These are phyloP conservation scores for Populus tremula DNA, from an alignment of 345 rosid species.

Conservation along the genomic window DNA sequence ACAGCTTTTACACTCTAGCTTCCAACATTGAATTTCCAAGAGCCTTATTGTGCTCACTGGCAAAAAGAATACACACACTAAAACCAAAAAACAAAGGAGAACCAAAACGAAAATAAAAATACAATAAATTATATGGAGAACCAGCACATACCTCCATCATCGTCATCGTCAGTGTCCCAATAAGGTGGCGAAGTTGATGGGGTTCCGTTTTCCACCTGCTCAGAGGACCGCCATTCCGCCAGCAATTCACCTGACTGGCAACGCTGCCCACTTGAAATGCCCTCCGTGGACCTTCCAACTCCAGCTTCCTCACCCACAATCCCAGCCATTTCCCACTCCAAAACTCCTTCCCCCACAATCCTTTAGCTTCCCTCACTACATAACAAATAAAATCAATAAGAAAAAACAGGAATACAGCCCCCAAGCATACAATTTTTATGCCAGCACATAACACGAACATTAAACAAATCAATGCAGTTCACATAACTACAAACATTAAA, in stretches of 20 bases:
- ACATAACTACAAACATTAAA: not conserved
- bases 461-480: not conserved
- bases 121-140: not conserved
- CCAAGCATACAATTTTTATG: not conserved
- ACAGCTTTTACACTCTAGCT: not conserved
- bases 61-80: not conserved
- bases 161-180: slow-evolving; percentile 86
- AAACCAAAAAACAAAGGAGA: not conserved
- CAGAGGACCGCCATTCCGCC: slow-evolving; percentile 92
- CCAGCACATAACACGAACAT: not conserved
- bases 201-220: slow-evolving; percentile 83
- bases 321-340: slow-evolving; percentile 64
- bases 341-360: slow-evolving; percentile 34
- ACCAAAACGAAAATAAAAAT: not conserved
- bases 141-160: slow-evolving; percentile 54
- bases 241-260: slow-evolving; percentile 76
- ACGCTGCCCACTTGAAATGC: slow-evolving; percentile 50
- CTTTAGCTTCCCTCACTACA: slow-evolving; percentile 29
- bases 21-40: not conserved
- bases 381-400: not conserved
- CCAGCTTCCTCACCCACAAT: slow-evolving; percentile 61
- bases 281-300: slow-evolving; percentile 65
- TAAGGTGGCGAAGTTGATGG: slow-evolving; percentile 85
- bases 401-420: not conserved
- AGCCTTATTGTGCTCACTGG: not conserved